Base-by-base conservation (phyloP, 345 rosid species). In the Euphorbia lathyris region DNA sequence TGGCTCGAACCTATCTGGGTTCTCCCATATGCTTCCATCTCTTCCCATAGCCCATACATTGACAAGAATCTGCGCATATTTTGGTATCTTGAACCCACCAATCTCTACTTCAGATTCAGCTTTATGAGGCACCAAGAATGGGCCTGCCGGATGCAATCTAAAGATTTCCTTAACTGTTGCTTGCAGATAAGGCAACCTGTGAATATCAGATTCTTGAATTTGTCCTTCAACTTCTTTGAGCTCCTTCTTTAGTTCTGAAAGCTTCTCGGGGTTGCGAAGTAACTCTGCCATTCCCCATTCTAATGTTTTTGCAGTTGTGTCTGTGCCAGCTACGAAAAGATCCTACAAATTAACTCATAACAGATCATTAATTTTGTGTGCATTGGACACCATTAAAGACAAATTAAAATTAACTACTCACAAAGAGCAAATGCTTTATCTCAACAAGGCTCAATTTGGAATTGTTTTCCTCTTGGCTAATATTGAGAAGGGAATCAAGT, bases 251-350 rank as follows among this genome's bases (percentile, higher is more conserved):
- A 45, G 51, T 45, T 45, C 12, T 13, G 1, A 16, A 45, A 45
- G 51, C 51, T 45, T 45, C 17, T 45, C 51, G 51, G 51, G 51
- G 12, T 45, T 45, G 51, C 51, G 51, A 12, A 45, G 51, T 45
- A 45, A 16, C 51, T 45, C 51, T 45, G 51, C 51, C 51, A 45
- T 45, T 45, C 51, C 51, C 51, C 51, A 45, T 10, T 10, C 51
- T 16, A 45, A 2, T 45, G 51, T 45, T 45, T 45, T 13, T 45
- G 51, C 19, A 45, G 51, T 45, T 45, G 51, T 12, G 17, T 45
- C 51, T 12, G 79, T 78, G 4, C 88, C 89, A 2, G 77, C 88
- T 11, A 14, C 12, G 29, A 85, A 81, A 61, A 83, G 25, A 25
- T 82, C 89, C 85, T 85, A 38, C 13, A 25, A 25, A n/a, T 29